phyloP scores from a whole-genome alignment of 805 yeast species.

The Grigorovia jiainica region DNA sequence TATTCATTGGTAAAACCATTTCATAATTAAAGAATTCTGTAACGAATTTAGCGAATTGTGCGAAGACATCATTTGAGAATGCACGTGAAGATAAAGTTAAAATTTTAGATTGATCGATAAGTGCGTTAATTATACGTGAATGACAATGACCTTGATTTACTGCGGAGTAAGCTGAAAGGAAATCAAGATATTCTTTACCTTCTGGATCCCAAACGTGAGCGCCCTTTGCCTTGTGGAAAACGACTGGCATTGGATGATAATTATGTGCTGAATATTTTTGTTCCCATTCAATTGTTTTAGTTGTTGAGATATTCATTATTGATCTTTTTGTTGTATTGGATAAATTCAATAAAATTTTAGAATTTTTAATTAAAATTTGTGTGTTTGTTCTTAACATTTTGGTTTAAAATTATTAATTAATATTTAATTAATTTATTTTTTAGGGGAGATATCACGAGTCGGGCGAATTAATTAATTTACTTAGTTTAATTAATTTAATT shows the following conservation, averaged over 20 bases:
- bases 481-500: too few relatives aligned
- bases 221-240: slow-evolving; percentile 75
- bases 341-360: too few relatives aligned
- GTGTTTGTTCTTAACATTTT: too few relatives aligned
- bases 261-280: slow-evolving; percentile 85
- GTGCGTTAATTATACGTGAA: slow-evolving; percentile 79
- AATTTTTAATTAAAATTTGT: too few relatives aligned
- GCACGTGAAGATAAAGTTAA: slow-evolving; percentile 88
- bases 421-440: too few relatives aligned
- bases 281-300: slow-evolving; percentile 59
- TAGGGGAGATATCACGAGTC: too few relatives aligned
- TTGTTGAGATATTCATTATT: slow-evolving; percentile 34
- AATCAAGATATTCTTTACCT: slow-evolving; percentile 88
- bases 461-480: too few relatives aligned
- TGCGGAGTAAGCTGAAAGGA: slow-evolving; percentile 90
- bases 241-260: slow-evolving; percentile 95
- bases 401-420: too few relatives aligned
- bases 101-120: slow-evolving; percentile 75
- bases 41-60: slow-evolving; percentile 74
- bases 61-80: slow-evolving; percentile 81
- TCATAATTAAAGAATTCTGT: slow-evolving; percentile 88
- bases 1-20: slow-evolving; percentile 93
- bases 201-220: slow-evolving; percentile 98
- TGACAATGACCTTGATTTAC: slow-evolving; percentile 98
- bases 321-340: too few relatives aligned